A percentile compares a stretch with the other conserved stretches of the same genome.
Evolutionary conservation across 805 yeast genomes (phyloP).

Genomic region (Candida boleticola): DNA sequence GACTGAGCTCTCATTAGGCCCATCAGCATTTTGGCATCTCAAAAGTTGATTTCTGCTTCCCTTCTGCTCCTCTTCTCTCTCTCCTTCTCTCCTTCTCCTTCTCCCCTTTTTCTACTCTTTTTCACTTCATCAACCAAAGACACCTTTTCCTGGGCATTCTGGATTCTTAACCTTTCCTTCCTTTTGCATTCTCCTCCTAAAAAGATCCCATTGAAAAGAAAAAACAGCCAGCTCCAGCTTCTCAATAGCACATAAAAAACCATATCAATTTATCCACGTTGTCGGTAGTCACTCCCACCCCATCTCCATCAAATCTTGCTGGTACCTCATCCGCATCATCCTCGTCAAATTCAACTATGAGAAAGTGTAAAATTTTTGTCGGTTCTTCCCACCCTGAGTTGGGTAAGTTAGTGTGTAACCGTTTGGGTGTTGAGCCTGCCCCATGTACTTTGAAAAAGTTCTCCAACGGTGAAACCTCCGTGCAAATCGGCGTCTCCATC

Average conservation of each 20-base stretch:
- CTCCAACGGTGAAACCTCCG: conserved; percentile 97
- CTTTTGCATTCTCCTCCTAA: no score
- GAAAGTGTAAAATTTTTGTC: conserved; percentile 94
- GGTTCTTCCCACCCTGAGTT: conserved; percentile 96
- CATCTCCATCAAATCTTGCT: background rate
- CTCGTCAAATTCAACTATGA: conserved; percentile 48
- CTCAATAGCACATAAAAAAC: no score
- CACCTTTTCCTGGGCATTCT: no score
- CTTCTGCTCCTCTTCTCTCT: background rate
- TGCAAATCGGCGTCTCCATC: conserved; percentile 90
- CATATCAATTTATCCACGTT: no score
- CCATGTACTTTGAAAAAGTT: conserved; percentile 89
- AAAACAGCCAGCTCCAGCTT: no score
- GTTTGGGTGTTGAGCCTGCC: conserved; percentile 90
- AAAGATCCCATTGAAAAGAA: no score
- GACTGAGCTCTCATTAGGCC: no score
- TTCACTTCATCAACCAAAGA: background rate
- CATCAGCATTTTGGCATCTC: no score
- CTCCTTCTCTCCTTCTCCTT: background rate
- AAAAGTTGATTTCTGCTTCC: background rate
- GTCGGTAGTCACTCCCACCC: background rate
- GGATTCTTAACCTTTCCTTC: no score
- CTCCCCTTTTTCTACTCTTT: background rate
- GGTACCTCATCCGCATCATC: no score
- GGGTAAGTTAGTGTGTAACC: conserved; percentile 85